Conservation (phyloP, 108 stramenopile genomes). For the Pseudonitzschia multistriata region DNA sequence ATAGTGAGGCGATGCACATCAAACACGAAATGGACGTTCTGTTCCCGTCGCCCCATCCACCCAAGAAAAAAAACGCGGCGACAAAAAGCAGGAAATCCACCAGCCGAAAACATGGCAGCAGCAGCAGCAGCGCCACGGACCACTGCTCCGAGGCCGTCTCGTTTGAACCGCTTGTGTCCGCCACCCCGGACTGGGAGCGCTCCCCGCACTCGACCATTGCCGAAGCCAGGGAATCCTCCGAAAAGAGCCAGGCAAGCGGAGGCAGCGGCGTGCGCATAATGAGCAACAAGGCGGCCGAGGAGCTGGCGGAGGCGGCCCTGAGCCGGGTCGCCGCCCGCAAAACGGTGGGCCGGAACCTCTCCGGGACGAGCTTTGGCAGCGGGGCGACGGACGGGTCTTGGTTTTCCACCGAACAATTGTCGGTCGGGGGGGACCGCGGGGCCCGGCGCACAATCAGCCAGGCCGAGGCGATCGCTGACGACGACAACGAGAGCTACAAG, state of each 20-base stretch:
- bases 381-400: not conserved
- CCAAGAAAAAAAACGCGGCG: not conserved
- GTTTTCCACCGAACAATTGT: too few relatives aligned
- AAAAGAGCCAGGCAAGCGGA: not conserved
- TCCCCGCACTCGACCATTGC: too few relatives aligned
- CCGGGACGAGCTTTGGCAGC: not conserved
- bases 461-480: not conserved
- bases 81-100: not conserved
- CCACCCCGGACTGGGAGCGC: too few relatives aligned
- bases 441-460: not conserved
- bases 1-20: not conserved
- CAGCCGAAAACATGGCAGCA: not conserved
- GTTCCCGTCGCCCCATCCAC: not conserved
- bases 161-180: too few relatives aligned
- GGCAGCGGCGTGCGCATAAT: not conserved
- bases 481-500: not conserved
- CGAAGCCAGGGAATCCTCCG: not conserved
- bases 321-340: not conserved
- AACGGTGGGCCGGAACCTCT: not conserved
- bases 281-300: constrained; percentile 6
- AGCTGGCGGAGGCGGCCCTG: constrained; percentile 7
- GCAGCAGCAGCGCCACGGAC: not conserved
- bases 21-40: not conserved
- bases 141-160: too few relatives aligned
- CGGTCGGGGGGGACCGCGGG: too few relatives aligned